These are phyloP conservation scores for Helminthosporium solani DNA, from an alignment of 2,329 filamentous ascomycete species.

Conservation along the genomic window DNA sequence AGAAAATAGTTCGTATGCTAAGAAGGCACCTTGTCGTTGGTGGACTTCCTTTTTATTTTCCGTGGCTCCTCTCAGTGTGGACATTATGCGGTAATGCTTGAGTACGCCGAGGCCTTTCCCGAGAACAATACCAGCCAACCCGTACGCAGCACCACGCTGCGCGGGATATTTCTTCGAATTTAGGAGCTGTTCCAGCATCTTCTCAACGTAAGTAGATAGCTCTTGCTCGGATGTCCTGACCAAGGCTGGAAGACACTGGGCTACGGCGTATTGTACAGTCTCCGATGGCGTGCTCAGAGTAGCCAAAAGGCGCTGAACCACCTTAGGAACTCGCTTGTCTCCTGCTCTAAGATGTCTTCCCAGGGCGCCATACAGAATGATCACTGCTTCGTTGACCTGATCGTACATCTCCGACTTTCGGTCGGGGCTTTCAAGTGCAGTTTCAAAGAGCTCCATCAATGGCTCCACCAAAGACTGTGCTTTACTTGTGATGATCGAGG, in stretches of 20 bases:
- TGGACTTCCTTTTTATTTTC: constrained; percentile 94
- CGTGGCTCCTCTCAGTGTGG: constrained; percentile 74
- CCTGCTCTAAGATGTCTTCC: constrained; percentile 81
- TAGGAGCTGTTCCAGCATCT: constrained; percentile 79
- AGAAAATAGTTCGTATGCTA: constrained; percentile 89
- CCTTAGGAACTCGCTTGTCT: constrained; percentile 83
- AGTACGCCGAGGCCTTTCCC: constrained; percentile 83
- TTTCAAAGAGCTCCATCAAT: constrained; percentile 90
- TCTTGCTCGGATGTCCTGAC: constrained; percentile 78
- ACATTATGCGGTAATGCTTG: constrained; percentile 82
- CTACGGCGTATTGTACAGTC: constrained; percentile 93
- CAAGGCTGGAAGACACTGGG: constrained; percentile 90
- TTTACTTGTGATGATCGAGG: constrained; percentile 74
- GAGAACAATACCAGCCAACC: constrained; percentile 82
- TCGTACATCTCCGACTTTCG: constrained; percentile 80
- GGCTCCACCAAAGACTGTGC: constrained; percentile 81
- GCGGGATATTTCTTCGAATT: constrained; percentile 89
- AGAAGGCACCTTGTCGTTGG: constrained; percentile 81
- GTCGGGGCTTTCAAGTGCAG: constrained; percentile 80
- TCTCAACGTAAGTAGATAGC: constrained; percentile 74
- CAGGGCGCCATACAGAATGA: constrained; percentile 94
- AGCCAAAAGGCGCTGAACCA: constrained; percentile 80
- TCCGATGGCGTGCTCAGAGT: constrained; percentile 94
- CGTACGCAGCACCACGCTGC: constrained; percentile 91
- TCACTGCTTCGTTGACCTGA: constrained; percentile 92